A percentile compares a stretch with the other conserved stretches of the same genome.
Evolutionary conservation across 805 yeast genomes (phyloP).

Genomic region (Jamesozyma gamospora): DNA sequence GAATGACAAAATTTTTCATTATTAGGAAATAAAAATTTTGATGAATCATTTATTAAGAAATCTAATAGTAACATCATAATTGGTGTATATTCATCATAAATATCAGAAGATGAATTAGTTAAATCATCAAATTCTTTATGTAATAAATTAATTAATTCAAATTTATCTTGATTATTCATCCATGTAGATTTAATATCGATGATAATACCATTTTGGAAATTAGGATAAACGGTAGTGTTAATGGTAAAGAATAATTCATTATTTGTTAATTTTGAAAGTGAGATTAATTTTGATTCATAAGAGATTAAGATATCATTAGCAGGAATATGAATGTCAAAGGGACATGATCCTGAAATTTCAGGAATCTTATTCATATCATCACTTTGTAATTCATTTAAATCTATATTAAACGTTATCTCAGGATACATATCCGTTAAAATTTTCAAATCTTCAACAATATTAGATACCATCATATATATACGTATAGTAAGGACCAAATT

Average conservation of each 20-base stretch:
- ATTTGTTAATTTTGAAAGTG: slow-evolving; percentile 8
- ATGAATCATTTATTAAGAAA: slow-evolving; percentile 24
- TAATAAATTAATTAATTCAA: slow-evolving; percentile 13
- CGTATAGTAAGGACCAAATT: too few species aligned
- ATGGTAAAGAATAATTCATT: slow-evolving; percentile 13
- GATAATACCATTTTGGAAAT: slow-evolving; percentile 7
- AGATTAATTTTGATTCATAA: slow-evolving; percentile 4
- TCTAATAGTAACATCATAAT: slow-evolving; percentile 38
- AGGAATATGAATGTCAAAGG: slow-evolving; percentile 10
- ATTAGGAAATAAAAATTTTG: slow-evolving; percentile 9
- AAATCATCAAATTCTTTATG: slow-evolving; percentile 28
- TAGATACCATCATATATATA: slow-evolving; percentile 1
- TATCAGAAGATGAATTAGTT: slow-evolving; percentile 10
- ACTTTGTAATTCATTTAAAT: background rate
- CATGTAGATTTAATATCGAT: slow-evolving; percentile 26
- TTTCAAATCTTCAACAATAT: slow-evolving; percentile 15
- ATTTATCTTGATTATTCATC: slow-evolving; percentile 19
- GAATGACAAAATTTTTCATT: slow-evolving; percentile 5
- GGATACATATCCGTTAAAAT: slow-evolving; percentile 26
- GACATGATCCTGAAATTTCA: slow-evolving; percentile 10
- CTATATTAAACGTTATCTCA: slow-evolving; percentile 13
- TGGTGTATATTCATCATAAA: slow-evolving; percentile 20
- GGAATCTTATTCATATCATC: background rate
- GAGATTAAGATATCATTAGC: slow-evolving; percentile 8
- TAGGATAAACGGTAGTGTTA: slow-evolving; percentile 13